Percentiles rank a stretch among this genome's conserved stretches.
Conservation (phyloP, 192 early-diverging fungal species). For the Helicostylum pulchrum region DNA sequence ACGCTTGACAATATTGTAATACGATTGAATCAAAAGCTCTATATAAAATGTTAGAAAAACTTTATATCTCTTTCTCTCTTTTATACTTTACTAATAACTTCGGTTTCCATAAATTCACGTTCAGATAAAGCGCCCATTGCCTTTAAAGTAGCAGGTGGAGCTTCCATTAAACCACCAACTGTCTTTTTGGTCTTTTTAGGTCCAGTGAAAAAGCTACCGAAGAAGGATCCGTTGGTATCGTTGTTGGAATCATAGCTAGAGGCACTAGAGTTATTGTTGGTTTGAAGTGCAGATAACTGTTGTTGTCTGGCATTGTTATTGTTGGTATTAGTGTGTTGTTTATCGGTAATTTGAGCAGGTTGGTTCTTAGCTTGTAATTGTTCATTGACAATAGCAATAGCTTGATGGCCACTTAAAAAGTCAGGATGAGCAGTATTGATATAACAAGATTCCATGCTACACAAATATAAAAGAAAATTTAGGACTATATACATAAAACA, state of each 20-base stretch:
- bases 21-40: slow-evolving; percentile 94
- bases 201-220: slow-evolving; percentile 90
- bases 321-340: no score
- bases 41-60: slow-evolving; percentile 3
- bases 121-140: slow-evolving; percentile 94
- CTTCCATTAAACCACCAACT: slow-evolving; percentile 59
- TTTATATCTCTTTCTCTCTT: no score
- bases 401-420: slow-evolving; percentile 95
- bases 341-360: slow-evolving; percentile 19
- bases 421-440: slow-evolving; percentile 99
- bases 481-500: neutral
- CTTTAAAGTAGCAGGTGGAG: slow-evolving; percentile 87
- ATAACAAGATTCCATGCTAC: slow-evolving; percentile 89
- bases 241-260: slow-evolving; percentile 7
- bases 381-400: slow-evolving; percentile 90
- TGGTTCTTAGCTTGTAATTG: slow-evolving; percentile 31
- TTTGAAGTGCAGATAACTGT: slow-evolving; percentile 18
- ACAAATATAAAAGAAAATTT: neutral
- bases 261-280: slow-evolving; percentile 3
- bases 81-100: slow-evolving; percentile 86
- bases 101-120: slow-evolving; percentile 95
- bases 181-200: slow-evolving; percentile 74
- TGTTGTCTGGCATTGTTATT: slow-evolving; percentile 12
- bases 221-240: slow-evolving; percentile 69
- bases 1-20: slow-evolving; percentile 99